Base-by-base conservation (phyloP, 202 grass and related monocot genomes). In the Carex arenaria region DNA sequence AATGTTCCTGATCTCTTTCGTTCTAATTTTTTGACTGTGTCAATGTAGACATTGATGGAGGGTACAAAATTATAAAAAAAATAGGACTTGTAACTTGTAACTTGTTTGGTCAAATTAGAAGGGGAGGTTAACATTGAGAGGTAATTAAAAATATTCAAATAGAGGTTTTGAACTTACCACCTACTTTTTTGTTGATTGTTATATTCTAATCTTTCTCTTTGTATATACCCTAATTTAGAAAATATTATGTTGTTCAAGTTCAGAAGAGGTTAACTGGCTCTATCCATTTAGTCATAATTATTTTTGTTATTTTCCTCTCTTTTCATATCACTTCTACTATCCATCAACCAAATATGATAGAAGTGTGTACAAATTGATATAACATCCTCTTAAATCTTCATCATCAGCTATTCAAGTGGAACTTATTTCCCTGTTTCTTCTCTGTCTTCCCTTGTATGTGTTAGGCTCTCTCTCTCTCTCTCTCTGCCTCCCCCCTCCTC, bases 31-130 rank as follows among this genome's bases (percentile, higher is more conserved):
- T 49, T 70, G 64, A 82, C 80, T 57, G 26, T 70, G 62, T 82
- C 80, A 69, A 82, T 54, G 54, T 10, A 67, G 79, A 82, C 62
- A 54, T 82, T 69, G 13, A 47, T 80, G 43, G 78, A 64, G 45
- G 26, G 34, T 45, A 45, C 10, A 67, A 36, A 40, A 38, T 8
- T 30, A 54, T 12, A 34, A 11, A 68, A 3, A 67, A 67, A 34
- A 53, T 20, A 32, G 19, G 23, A 10, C 10, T 68, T 30, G 3
- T 26, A 82, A 82, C 42, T 53, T 69, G 23, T 22, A 82, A 82
- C 42, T 53, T 69, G 23, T 22, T 82, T 82, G 43, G 28, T 62
- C 30, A 64, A 36, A 26, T 64, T 28, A 65, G 80, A 67, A 68
- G 9, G 28, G 53, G 53, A 19, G 43, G 49, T 78, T 38, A 59